Base-by-base conservation (phyloP, 2,329 filamentous ascomycete species). In the Stachybotrys echinatus region DNA sequence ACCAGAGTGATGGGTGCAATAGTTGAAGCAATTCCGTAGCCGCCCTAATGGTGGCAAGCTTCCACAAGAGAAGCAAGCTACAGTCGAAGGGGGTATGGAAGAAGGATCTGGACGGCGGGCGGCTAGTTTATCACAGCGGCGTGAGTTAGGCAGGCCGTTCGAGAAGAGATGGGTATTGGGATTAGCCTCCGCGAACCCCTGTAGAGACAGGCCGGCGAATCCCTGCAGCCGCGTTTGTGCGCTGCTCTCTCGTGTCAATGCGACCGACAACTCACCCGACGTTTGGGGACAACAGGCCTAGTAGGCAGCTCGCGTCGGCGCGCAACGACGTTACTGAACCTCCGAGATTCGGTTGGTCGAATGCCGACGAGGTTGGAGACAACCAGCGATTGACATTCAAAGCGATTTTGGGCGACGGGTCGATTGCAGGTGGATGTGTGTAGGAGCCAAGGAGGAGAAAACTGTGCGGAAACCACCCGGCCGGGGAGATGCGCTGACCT, bases 41-140 rank as follows among this genome's bases (percentile, higher is more conserved):
- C 38, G 19, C 55, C 53, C 56, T 55, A 43, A 52, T 42, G 56
- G 51, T 50, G 52, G 58, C 54, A 54, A 57, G 53, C 56, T 60
- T 57, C 54, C 54, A 50, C 48, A 49, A 54, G 39, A 54, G 50
- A 53, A 55, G 54, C 55, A 50, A 54, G 55, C 55, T 54, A 49
- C 48, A 48, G 52, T 47, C 42, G 45, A 52, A 45, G 19, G 38
- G 38, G 10, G 8, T 12, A 20, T n/a, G 38, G 18, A 40, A 43
- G 50, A 50, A 47, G 27, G 47, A 49, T 47, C 48, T 42, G 49
- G 44, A 52, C 55, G 62, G 65, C 61, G 63, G 61, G 60, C 58
- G 58, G 58, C 56, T 40, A 40, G 17, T 40, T 40, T 40, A 40
- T 40, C 38, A 40, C 12, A 10, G 27, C 27, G 27, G 27, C 27